Evolutionary conservation across 805 yeast species (phyloP).

Genomic region (Ogataea methanolica): DNA sequence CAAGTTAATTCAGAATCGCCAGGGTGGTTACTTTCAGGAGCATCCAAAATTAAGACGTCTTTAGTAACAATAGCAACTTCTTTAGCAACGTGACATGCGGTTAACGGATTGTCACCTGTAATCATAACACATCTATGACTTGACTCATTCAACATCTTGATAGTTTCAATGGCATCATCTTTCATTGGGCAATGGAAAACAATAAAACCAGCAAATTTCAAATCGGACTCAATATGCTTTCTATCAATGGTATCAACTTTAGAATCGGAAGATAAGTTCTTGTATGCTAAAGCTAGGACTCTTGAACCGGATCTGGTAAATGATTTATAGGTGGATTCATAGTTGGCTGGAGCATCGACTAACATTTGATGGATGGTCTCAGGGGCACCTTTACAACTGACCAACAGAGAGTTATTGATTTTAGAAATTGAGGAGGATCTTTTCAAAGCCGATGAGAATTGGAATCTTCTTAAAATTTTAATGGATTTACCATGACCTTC

Average conservation of each 20-base stretch:
- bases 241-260: conserved; percentile 61
- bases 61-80: conserved; percentile 86
- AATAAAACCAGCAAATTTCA: conserved; percentile 85
- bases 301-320: conserved; percentile 95
- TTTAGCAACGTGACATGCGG: conserved; percentile 96
- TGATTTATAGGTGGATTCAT: conserved; percentile 81
- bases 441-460: conserved; percentile 92
- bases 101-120: conserved; percentile 97
- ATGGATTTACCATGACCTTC: conserved; percentile 42
- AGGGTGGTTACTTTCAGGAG: conserved; percentile 63
- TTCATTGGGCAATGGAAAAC: conserved; percentile 98
- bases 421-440: conserved; percentile 86
- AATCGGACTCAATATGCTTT: conserved; percentile 67
- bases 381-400: conserved; percentile 96
- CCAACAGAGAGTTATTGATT: conserved; percentile 50
- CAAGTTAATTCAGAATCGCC: conserved; percentile 62
- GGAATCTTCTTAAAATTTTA: conserved; percentile 86
- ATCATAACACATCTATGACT: conserved; percentile 96
- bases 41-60: conserved; percentile 81
- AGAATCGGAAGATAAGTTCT: conserved; percentile 46
- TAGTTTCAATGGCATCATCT: conserved; percentile 84
- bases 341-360: conserved; percentile 61
- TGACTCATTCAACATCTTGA: conserved; percentile 89
- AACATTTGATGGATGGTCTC: conserved; percentile 87
- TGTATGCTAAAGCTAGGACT: conserved; percentile 92